Evolutionary conservation across 345 rosid genomes (phyloP), one percentile per base, ranked within the genome.

Genomic region (Alliaria petiolata): DNA sequence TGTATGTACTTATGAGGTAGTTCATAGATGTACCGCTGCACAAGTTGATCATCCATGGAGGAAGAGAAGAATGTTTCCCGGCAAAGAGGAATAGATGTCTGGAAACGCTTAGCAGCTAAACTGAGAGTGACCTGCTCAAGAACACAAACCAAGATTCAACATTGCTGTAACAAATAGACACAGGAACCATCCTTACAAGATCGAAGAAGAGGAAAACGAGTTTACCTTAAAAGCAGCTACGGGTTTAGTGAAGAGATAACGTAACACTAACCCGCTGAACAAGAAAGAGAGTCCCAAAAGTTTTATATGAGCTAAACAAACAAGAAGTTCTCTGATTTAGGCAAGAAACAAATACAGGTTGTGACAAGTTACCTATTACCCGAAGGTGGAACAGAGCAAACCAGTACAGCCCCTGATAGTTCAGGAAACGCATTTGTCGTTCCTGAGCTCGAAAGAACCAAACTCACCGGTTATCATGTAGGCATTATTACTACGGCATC

Each of bases 331-430:
- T n/a, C n/a, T n/a, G n/a, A n/a, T n/a, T n/a, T n/a, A n/a, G 4
- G 40, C 6, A 58, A 62, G 19, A 47, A 3, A 6, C 14, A 38
- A 43, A 1, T 1, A 22, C 20, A 31, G 17, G 72, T 14, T 38
- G 19, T 36, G 68, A 34, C 34, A 82, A 64, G 13, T 82, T 83
- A 93, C 98, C 97, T 86, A 79, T 93, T 90, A 72, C 98, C 93
- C 0, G 91, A 86, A 72, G 98, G 97, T 55, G 98, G 98, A 28
- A 89, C 98, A 8, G 98, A 90, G 85, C 96, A 93, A 30, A 89
- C 80, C 15, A 93, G 74, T 10, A 76, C 86, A 8, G 91, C 96
- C 30, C 91, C 97, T 19, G 78, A 75, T 59, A 93, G 84, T 50
- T 86, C 80, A 13, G 92, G 95, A 79, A 74, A 88, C 17, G 61